These are phyloP conservation scores for Mortierella sp. DNA, from an alignment of 371 early-diverging fungal species.

Conservation along the genomic window DNA sequence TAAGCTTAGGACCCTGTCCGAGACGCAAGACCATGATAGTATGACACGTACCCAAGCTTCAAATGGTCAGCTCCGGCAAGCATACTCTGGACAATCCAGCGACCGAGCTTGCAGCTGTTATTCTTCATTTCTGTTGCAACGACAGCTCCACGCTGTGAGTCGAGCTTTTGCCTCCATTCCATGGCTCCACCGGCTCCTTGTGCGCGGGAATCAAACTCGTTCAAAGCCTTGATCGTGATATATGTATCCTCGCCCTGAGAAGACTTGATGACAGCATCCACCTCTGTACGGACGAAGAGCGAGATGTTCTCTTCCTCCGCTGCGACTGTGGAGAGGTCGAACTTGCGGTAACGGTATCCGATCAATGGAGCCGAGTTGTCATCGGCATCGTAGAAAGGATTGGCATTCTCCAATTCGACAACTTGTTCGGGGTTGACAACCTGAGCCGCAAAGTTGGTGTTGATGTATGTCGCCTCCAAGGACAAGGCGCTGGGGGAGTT, in stretches of 20 bases:
- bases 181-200: slow-evolving; percentile 90
- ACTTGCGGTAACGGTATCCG: slow-evolving; percentile 90
- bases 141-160: slow-evolving; percentile 95
- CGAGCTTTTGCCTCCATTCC: slow-evolving; percentile 96
- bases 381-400: slow-evolving; percentile 77
- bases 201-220: slow-evolving; percentile 92
- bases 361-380: slow-evolving; percentile 71
- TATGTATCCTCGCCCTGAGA: slow-evolving; percentile 70
- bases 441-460: slow-evolving; percentile 89
- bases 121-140: slow-evolving; percentile 98
- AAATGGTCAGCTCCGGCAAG: slow-evolving; percentile 91
- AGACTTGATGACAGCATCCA: slow-evolving; percentile 84
- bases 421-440: slow-evolving; percentile 71
- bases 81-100: slow-evolving; percentile 94
- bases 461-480: slow-evolving; percentile 90
- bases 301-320: slow-evolving; percentile 60
- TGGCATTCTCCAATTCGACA: slow-evolving; percentile 71
- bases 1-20: no score
- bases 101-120: slow-evolving; percentile 94
- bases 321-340: slow-evolving; percentile 64
- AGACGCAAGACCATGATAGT: no score
- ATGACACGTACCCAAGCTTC: slow-evolving; percentile 82
- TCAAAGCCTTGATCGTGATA: slow-evolving; percentile 83
- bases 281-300: slow-evolving; percentile 90
- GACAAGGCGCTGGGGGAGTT: slow-evolving; percentile 91